Evolutionary conservation across 2,329 filamentous ascomycete species (phyloP).

Genomic region (Xylaria sp.): DNA sequence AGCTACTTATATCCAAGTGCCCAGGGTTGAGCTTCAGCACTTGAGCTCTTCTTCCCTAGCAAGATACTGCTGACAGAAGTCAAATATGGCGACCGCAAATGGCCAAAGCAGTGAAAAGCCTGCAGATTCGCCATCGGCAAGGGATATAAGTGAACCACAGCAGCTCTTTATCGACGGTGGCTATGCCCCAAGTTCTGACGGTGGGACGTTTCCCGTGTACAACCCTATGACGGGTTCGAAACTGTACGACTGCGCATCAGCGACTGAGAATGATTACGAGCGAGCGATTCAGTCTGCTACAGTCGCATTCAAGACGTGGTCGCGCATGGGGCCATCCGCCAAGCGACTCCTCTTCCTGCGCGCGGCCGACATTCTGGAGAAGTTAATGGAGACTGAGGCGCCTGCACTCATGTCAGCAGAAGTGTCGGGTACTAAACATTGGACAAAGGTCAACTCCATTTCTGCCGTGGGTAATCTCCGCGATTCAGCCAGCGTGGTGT

Average conservation of each 20-base stretch:
- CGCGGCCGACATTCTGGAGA: conserved; percentile 72
- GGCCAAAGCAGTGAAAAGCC: neutral
- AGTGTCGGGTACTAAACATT: conserved; percentile 55
- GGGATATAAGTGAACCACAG: conserved; percentile 26
- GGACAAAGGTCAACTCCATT: conserved; percentile 56
- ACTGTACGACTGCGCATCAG: conserved; percentile 36
- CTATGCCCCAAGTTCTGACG: conserved; percentile 32
- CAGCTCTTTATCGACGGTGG: conserved; percentile 31
- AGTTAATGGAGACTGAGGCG: conserved; percentile 67
- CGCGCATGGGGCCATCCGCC: conserved; percentile 51
- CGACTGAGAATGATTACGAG: conserved; percentile 29
- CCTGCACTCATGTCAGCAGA: conserved; percentile 66
- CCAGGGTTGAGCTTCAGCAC: no score
- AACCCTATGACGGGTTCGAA: conserved; percentile 37
- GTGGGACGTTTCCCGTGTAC: conserved; percentile 31
- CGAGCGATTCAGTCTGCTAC: conserved; percentile 35
- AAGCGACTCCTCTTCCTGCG: conserved; percentile 77
- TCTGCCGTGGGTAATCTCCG: conserved; percentile 52
- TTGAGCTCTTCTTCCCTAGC: no score
- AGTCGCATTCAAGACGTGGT: conserved; percentile 35
- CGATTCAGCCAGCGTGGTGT: conserved; percentile 56
- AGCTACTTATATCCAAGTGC: neutral
- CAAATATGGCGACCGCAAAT: conserved; percentile 12
- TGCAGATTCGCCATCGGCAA: neutral
- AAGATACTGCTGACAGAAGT: neutral